Percentiles rank a stretch among this genome's conserved stretches.
These are phyloP conservation scores for Phaeoacremonium minimum DNA, from an alignment of 2,329 filamentous ascomycete genomes.

Conservation along the genomic window DNA sequence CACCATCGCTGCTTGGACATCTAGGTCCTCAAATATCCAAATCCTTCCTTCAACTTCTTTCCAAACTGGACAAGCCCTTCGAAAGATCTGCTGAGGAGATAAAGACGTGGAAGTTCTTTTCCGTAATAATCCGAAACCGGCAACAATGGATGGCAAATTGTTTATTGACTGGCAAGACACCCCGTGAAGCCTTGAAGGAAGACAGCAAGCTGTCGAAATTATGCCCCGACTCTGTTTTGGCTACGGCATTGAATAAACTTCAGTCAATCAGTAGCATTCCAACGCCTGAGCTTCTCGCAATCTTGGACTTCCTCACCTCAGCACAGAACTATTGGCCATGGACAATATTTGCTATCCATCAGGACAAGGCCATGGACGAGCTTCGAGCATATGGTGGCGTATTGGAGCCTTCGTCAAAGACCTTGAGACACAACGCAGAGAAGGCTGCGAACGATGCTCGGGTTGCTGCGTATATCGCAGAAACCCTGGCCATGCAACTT, in stretches of 20 bases:
- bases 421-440: constrained; percentile 49
- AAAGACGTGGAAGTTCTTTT: constrained; percentile 79
- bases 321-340: constrained; percentile 95
- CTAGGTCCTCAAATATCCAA: constrained; percentile 78
- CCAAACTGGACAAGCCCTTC: constrained; percentile 73
- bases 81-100: constrained; percentile 60
- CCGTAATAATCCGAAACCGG: constrained; percentile 78
- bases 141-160: constrained; percentile 97
- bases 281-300: constrained; percentile 62
- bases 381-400: constrained; percentile 66
- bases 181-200: constrained; percentile 66
- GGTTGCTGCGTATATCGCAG: constrained; percentile 77
- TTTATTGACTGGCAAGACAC: constrained; percentile 81
- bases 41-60: constrained; percentile 75
- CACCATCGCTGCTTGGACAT: constrained; percentile 90
- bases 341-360: constrained; percentile 77
- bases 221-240: constrained; percentile 62
- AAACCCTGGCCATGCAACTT: constrained; percentile 86
- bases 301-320: constrained; percentile 81
- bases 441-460: constrained; percentile 60
- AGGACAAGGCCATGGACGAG: constrained; percentile 64
- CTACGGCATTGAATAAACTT: constrained; percentile 68
- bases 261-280: constrained; percentile 60
- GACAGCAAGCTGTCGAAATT: constrained; percentile 46
- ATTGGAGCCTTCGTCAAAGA: constrained; percentile 46